Evolutionary conservation across 306 rosid genomes (phyloP).

Genomic region (Psophocarpus tetragonolobus): DNA sequence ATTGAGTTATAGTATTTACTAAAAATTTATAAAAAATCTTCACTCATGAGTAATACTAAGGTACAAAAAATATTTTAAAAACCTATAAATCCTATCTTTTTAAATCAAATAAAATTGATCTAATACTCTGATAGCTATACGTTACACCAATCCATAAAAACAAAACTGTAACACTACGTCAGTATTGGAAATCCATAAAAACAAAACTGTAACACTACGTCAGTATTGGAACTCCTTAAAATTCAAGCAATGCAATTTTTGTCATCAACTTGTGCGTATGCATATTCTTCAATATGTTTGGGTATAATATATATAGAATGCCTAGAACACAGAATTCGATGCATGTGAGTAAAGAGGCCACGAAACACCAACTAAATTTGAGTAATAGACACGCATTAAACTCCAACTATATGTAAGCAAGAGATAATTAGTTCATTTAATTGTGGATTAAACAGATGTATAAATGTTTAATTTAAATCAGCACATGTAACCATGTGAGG

Average conservation of each 20-base stretch:
- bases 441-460: not conserved
- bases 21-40: too few relatives aligned
- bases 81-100: too few relatives aligned
- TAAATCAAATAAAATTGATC: too few relatives aligned
- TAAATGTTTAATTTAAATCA: slow-evolving; percentile 9
- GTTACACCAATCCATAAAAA: too few relatives aligned
- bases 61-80: too few relatives aligned
- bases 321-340: not conserved
- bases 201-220: not conserved
- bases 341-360: not conserved
- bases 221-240: not conserved
- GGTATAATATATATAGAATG: not conserved
- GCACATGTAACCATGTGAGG: slow-evolving; percentile 57
- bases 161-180: too few relatives aligned
- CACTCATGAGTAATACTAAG: too few relatives aligned
- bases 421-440: not conserved
- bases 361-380: not conserved
- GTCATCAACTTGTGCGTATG: not conserved
- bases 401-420: not conserved
- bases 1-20: too few relatives aligned
- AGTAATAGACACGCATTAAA: not conserved
- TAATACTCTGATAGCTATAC: too few relatives aligned
- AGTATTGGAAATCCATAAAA: too few relatives aligned
- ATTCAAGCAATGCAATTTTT: not conserved
- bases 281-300: not conserved